Conservation (phyloP, 208 protist species). For the Wallacemonas sp. region DNA sequence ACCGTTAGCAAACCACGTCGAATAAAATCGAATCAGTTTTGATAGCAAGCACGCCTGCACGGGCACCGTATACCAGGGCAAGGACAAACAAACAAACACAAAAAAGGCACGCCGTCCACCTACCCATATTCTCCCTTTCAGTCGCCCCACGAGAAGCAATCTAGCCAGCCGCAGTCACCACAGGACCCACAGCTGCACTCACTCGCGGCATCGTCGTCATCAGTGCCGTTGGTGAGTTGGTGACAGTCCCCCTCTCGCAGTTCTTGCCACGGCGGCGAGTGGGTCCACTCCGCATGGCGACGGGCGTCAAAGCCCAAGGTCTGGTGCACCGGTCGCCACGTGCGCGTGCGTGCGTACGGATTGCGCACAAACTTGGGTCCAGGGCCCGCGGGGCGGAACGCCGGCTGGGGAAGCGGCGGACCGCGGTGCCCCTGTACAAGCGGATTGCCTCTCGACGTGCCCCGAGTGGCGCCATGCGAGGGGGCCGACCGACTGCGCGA, state of each 20-base stretch:
- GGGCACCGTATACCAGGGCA: too few relatives aligned
- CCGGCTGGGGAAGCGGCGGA: neutral
- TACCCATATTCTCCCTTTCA: too few relatives aligned
- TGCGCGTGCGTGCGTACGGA: neutral
- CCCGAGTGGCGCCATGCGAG: too few relatives aligned
- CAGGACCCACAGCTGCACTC: neutral
- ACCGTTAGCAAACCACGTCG: too few relatives aligned
- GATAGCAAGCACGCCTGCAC: too few relatives aligned
- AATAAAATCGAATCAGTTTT: too few relatives aligned
- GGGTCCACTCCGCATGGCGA: neutral
- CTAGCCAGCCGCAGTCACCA: neutral
- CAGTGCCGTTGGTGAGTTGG: too few relatives aligned
- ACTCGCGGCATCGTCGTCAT: neutral
- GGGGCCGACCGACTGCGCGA: conserved; percentile 2
- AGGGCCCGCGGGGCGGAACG: neutral
- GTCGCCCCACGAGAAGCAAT: too few relatives aligned
- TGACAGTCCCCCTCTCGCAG: too few relatives aligned
- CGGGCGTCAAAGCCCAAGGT: conserved; percentile 10
- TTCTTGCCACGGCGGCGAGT: neutral
- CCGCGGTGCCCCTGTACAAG: neutral
- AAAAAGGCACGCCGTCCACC: too few relatives aligned
- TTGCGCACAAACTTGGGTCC: conserved; percentile 7
- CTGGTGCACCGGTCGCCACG: conserved; percentile 4
- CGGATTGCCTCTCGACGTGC: too few relatives aligned
- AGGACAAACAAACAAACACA: too few relatives aligned